These are phyloP conservation scores for Annulohypoxylon maeteangense DNA, from an alignment of 495 filamentous ascomycete species.

Conservation along the genomic window DNA sequence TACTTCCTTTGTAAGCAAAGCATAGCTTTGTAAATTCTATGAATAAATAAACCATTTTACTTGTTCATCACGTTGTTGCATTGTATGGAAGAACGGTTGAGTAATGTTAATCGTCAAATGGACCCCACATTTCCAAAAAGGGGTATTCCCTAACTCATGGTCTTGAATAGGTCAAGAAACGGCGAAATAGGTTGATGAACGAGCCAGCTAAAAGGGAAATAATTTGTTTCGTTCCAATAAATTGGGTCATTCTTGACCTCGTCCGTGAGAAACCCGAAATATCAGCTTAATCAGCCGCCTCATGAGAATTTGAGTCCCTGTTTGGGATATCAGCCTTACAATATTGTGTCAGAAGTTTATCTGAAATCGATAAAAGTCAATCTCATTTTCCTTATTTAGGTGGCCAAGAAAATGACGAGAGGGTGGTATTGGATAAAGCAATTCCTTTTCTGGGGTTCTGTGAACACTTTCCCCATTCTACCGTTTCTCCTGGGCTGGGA, in stretches of 20 bases:
- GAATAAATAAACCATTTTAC: not conserved
- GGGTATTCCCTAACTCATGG: not conserved
- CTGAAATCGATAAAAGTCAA: not conserved
- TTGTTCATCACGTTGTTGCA: not conserved
- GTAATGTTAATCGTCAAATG: no score
- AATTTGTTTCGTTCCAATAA: not conserved
- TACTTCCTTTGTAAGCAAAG: no score
- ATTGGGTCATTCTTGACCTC: no score
- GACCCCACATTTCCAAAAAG: not conserved
- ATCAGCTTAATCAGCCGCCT: slow-evolving; percentile 10
- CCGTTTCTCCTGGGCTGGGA: not conserved
- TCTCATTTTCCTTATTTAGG: not conserved
- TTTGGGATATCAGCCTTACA: slow-evolving; percentile 1
- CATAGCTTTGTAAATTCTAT: no score
- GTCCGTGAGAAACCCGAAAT: not conserved
- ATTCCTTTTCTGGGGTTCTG: not conserved
- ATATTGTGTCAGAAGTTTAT: slow-evolving; percentile 1
- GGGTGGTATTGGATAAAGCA: not conserved
- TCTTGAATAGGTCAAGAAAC: not conserved
- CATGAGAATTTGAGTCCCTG: not conserved
- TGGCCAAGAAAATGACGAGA: not conserved
- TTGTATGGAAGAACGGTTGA: no score
- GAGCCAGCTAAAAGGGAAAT: not conserved
- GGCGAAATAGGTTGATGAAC: not conserved
- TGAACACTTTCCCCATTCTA: slow-evolving; percentile 5